phyloP scores from a whole-genome alignment of 192 early-diverging fungal genomes.

The Endogone sp. region DNA sequence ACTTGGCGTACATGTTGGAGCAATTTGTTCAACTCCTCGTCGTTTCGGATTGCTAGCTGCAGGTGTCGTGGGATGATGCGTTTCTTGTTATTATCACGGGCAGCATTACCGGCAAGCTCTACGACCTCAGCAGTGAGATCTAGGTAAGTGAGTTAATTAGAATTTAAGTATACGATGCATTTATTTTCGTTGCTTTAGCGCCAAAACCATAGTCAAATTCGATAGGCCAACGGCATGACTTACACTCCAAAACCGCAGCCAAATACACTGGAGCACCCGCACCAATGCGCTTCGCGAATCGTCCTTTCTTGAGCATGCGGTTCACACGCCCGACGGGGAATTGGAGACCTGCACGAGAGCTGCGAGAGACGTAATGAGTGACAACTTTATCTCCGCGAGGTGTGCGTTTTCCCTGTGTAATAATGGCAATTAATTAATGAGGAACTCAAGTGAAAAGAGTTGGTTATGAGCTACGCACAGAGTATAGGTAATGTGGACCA shows the following conservation, averaged over 20 bases:
- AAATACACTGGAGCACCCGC: constrained; percentile 94
- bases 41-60: constrained; percentile 94
- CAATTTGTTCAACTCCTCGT: constrained; percentile 91
- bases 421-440: too few species aligned
- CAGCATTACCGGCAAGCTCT: constrained; percentile 94
- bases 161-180: too few species aligned
- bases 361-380: constrained; percentile 51
- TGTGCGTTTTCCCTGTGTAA: too few species aligned
- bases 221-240: constrained; percentile 85
- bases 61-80: constrained; percentile 95
- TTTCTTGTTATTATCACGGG: constrained; percentile 91
- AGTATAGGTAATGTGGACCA: too few species aligned
- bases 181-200: constrained; percentile 33
- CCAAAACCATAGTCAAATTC: constrained; percentile 92
- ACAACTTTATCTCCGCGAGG: too few species aligned
- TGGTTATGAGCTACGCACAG: too few species aligned
- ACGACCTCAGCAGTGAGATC: constrained; percentile 93
- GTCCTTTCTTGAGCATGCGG: constrained; percentile 89
- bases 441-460: too few species aligned
- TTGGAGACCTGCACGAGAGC: constrained; percentile 88
- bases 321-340: constrained; percentile 98
- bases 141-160: too few species aligned
- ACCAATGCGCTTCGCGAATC: constrained; percentile 91
- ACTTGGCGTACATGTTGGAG: constrained; percentile 64
- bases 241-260: constrained; percentile 88